Evolutionary conservation across 2,329 filamentous ascomycete species (phyloP).

Genomic region (Chaetomiaceae sp.): DNA sequence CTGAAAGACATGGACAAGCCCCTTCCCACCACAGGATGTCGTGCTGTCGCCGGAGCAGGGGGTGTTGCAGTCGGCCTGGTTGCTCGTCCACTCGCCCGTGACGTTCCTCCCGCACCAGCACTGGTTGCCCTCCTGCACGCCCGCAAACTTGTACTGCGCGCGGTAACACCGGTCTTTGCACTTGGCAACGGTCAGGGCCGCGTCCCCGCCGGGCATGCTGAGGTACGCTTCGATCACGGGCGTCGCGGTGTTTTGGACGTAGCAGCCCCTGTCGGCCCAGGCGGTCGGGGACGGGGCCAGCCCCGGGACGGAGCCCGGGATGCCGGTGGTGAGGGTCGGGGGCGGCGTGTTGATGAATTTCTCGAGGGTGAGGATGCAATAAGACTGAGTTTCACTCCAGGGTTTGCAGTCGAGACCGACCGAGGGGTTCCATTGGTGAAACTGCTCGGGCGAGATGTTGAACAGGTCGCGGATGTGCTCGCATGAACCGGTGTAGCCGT

Average conservation of each 20-base stretch:
- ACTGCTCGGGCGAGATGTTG: neutral
- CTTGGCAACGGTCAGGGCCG: slow-evolving; percentile 31
- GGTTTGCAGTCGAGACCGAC: slow-evolving; percentile 23
- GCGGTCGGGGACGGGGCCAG: slow-evolving; percentile 22
- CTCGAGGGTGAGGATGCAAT: slow-evolving; percentile 28
- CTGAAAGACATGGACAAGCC: slow-evolving; percentile 31
- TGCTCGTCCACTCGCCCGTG: slow-evolving; percentile 18
- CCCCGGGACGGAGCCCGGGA: slow-evolving; percentile 12
- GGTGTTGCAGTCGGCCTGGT: slow-evolving; percentile 29
- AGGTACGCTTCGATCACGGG: slow-evolving; percentile 33
- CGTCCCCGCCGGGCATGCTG: slow-evolving; percentile 21
- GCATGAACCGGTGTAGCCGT: neutral
- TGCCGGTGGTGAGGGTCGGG: too few species aligned
- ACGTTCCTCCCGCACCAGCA: slow-evolving; percentile 39
- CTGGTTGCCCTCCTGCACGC: slow-evolving; percentile 35
- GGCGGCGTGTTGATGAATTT: too few species aligned
- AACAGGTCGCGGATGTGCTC: neutral
- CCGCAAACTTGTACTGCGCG: slow-evolving; percentile 36
- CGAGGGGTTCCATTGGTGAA: slow-evolving; percentile 25
- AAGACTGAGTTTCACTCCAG: slow-evolving; percentile 24
- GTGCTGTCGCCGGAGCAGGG: slow-evolving; percentile 33
- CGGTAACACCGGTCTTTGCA: slow-evolving; percentile 37
- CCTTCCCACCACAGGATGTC: slow-evolving; percentile 34
- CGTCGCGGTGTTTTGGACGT: slow-evolving; percentile 33
- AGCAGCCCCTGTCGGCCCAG: slow-evolving; percentile 36